These are phyloP conservation scores for Cladosporium sp. DNA, from an alignment of 2,329 filamentous ascomycete genomes.

Conservation along the genomic window DNA sequence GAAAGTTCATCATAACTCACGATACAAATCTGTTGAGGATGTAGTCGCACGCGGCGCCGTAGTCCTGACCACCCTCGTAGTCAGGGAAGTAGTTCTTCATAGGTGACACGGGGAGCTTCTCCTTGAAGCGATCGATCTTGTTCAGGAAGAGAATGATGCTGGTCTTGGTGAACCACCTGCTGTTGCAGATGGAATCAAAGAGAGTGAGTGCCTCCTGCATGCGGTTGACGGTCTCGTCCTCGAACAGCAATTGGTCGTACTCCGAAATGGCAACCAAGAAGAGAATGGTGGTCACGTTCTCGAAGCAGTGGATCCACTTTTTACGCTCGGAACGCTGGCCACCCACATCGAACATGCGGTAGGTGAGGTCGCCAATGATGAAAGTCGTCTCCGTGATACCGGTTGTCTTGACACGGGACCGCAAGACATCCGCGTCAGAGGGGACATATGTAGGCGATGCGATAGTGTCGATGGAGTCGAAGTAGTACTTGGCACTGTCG, in stretches of 20 bases:
- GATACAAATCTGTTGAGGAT: slow-evolving; percentile 95
- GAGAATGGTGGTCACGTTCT: slow-evolving; percentile 94
- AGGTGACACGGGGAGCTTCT: slow-evolving; percentile 70
- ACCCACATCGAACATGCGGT: slow-evolving; percentile 97
- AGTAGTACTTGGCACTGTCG: slow-evolving; percentile 97
- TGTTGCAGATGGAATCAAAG: slow-evolving; percentile 73
- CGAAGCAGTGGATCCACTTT: slow-evolving; percentile 99
- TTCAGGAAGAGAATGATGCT: slow-evolving; percentile 73
- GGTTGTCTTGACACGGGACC: slow-evolving; percentile 95
- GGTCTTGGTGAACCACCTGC: slow-evolving; percentile 71
- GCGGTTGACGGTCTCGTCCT: slow-evolving; percentile 82
- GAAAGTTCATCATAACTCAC: slow-evolving; percentile 27
- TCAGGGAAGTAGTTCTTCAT: slow-evolving; percentile 78
- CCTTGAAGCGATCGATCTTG: slow-evolving; percentile 75
- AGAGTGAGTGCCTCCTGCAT: slow-evolving; percentile 72
- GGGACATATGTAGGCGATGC: slow-evolving; percentile 89
- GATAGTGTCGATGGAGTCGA: slow-evolving; percentile 91
- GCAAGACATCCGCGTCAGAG: slow-evolving; percentile 91
- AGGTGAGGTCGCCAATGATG: slow-evolving; percentile 90
- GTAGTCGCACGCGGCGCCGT: slow-evolving; percentile 94
- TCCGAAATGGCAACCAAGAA: slow-evolving; percentile 97
- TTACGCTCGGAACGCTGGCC: slow-evolving; percentile 94
- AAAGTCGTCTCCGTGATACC: slow-evolving; percentile 97
- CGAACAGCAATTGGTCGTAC: slow-evolving; percentile 93
- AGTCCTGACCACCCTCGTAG: slow-evolving; percentile 92